Evolutionary conservation across 163 green algal species (phyloP), one percentile per base, ranked within the genome.

Genomic region (Scenedesmus sp.): DNA sequence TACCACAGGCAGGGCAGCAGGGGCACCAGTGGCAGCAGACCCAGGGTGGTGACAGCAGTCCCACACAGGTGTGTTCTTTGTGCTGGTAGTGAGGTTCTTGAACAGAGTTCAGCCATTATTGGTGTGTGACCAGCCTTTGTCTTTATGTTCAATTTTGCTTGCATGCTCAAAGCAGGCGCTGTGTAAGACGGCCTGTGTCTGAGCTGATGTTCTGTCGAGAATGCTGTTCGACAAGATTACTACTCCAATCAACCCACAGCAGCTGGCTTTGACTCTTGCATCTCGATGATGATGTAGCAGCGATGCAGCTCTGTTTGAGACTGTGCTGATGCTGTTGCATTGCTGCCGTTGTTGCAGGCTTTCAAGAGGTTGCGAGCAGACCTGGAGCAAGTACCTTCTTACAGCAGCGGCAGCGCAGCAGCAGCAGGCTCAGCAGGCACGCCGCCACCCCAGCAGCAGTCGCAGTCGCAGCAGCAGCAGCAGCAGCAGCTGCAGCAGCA

Each of bases 331-430:
- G 44, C 51, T 33, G n/a, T n/a, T 90, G 13, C 15, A 33, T 3
- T 76, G 12, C 13, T 85, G 46, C 2, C 44, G 33, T 30, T 78
- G 16, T 35, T 33, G 73, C 78, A 91, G 53, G 87, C 79, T 1
- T 91, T 90, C 85, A 90, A 90, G 72, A 18, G 33, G 33, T 33
- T 90, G 33, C 72, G 85, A 59, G 85, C 85, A 20, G 85, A 90
- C 33, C 72, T 85, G 2, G 46, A 76, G 20, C 46, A 15, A 26
- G 33, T 49, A 9, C 68, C 30, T 4, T 56, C 10, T 2, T 22
- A 15, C n/a, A 44, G 44, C 81, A 44, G 22, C 61, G 30, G 24
- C 68, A 51, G 24, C 5, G 56, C 83, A 24, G 56, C 56, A 40
- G 51, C 33, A 49, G 82, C 82, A 80, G 37, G 30, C 44, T 53